Conservation (phyloP, 805 yeast species). For the Candida coleopterorum region DNA sequence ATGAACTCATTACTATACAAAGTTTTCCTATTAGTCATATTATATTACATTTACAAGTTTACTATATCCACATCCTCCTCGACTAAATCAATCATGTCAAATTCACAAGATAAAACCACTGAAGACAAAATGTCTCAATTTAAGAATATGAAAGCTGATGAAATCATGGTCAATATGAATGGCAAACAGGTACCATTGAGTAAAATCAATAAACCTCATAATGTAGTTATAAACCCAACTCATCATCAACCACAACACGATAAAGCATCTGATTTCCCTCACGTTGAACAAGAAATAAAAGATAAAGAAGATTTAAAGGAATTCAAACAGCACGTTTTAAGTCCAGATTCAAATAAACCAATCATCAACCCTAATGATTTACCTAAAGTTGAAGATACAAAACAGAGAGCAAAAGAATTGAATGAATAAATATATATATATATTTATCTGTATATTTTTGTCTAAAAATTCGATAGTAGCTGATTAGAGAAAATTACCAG, state of each 20-base stretch:
- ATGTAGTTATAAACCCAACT: conserved; percentile 23
- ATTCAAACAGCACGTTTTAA: conserved; percentile 4
- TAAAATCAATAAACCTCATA: conserved; percentile 36
- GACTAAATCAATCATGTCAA: conserved; percentile 1
- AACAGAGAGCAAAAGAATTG: conserved; percentile 19
- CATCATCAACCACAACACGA: conserved; percentile 10
- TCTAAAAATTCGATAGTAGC: no score
- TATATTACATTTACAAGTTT: conserved; percentile 5
- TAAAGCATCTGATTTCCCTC: conserved; percentile 2
- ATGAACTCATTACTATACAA: conserved; percentile 8
- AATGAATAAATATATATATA: no score
- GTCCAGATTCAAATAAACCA: conserved; percentile 15
- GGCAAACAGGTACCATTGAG: conserved; percentile 35
- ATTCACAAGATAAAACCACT: conserved; percentile 8
- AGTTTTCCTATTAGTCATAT: conserved; percentile 1
- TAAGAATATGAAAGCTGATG: conserved; percentile 16
- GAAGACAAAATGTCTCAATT: conserved; percentile 9
- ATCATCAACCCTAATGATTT: conserved; percentile 18
- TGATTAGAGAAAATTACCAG: no score
- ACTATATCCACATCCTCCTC: neutral
- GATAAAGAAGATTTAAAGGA: conserved; percentile 3
- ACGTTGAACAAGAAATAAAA: conserved; percentile 1
- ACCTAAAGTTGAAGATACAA: conserved; percentile 31
- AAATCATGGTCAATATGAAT: conserved; percentile 26
- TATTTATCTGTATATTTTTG: no score